Evolutionary conservation across 2,329 filamentous ascomycete genomes (phyloP).

Genomic region (Aspergillaceae sp.): DNA sequence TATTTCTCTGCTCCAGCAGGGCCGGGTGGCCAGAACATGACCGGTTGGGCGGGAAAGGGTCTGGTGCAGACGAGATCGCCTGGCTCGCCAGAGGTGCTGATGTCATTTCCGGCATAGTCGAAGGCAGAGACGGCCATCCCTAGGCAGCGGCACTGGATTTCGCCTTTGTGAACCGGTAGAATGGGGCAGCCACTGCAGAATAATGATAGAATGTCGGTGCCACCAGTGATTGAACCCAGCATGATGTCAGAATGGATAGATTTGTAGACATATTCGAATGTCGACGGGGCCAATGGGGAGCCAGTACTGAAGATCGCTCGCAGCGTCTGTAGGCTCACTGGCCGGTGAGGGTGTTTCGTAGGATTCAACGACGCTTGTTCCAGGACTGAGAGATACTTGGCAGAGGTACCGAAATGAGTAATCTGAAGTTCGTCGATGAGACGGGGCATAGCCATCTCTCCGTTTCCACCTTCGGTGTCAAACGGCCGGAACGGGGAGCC

Average conservation of each 20-base stretch:
- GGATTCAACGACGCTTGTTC: conserved; percentile 68
- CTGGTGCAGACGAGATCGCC: conserved; percentile 81
- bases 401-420: conserved; percentile 90
- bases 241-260: conserved; percentile 75
- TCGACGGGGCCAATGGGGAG: conserved; percentile 83
- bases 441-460: conserved; percentile 70
- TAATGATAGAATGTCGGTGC: conserved; percentile 91
- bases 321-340: conserved; percentile 43
- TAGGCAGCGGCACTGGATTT: conserved; percentile 69
- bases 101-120: conserved; percentile 50
- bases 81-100: conserved; percentile 56
- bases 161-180: conserved; percentile 61
- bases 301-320: conserved; percentile 90
- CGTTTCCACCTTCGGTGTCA: conserved; percentile 47
- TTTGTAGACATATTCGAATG: conserved; percentile 80
- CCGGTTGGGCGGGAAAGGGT: conserved; percentile 84
- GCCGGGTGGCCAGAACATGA: conserved; percentile 71
- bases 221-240: conserved; percentile 86
- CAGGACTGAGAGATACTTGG: conserved; percentile 83
- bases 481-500: conserved; percentile 78
- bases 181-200: conserved; percentile 80
- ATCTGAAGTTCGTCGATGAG: conserved; percentile 73
- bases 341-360: conserved; percentile 38
- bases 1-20: conserved; percentile 66
- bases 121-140: conserved; percentile 64